Evolutionary conservation across 345 rosid species (phyloP).

Genomic region (Populus simonii): DNA sequence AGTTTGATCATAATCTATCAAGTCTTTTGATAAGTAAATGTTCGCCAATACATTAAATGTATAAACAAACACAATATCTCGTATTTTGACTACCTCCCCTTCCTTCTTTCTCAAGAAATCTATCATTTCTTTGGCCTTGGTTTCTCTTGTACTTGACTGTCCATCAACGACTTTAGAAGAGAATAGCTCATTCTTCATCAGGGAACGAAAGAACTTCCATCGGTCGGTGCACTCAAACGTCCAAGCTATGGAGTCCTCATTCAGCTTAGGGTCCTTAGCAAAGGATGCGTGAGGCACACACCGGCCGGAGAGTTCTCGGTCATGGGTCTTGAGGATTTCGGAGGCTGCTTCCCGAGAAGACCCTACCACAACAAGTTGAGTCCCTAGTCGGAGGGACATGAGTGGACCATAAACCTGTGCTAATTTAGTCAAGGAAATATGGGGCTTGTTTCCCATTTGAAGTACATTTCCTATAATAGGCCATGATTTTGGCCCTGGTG

Average conservation of each 20-base stretch:
- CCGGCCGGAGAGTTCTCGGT: conserved; percentile 22
- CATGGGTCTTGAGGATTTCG: conserved; percentile 29
- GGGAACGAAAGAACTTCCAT: conserved; percentile 13
- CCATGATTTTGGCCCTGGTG: conserved; percentile 30
- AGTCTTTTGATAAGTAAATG: conserved; percentile 1
- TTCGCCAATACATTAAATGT: background rate
- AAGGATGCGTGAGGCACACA: background rate
- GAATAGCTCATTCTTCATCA: conserved; percentile 12
- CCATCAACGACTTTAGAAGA: background rate
- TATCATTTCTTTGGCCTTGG: conserved; percentile 4
- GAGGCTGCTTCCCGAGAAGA: conserved; percentile 21
- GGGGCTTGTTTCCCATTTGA: conserved; percentile 11
- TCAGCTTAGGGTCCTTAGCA: background rate
- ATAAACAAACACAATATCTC: background rate
- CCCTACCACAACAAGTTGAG: conserved; percentile 22
- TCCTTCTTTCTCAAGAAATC: conserved; percentile 4
- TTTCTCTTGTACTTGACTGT: conserved; percentile 11
- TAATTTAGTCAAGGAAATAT: background rate
- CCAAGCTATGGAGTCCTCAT: conserved; percentile 9
- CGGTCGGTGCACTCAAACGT: conserved; percentile 9
- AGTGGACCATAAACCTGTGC: conserved; percentile 19
- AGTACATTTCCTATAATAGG: conserved; percentile 23
- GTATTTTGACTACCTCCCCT: conserved; percentile 4
- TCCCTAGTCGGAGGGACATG: conserved; percentile 26
- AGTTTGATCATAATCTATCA: background rate